Percentiles rank a stretch among this genome's conserved stretches.
phyloP scores from a whole-genome alignment of 2,329 filamentous ascomycete species.

The Aspergillus udagawae region DNA sequence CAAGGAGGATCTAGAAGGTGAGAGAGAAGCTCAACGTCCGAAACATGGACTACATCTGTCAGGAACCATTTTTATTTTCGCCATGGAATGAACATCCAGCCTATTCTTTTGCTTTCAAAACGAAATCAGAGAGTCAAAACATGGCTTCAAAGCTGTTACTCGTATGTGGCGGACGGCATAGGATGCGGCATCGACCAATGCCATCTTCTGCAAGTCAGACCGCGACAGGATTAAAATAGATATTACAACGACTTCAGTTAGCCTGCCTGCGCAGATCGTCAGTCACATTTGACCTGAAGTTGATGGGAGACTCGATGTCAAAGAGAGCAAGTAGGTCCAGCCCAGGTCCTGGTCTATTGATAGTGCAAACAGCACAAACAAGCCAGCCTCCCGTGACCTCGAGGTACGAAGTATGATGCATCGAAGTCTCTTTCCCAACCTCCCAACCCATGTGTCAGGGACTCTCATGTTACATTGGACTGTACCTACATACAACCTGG shows the following conservation, averaged over 20 bases:
- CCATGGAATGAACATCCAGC: not conserved
- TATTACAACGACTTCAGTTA: not conserved
- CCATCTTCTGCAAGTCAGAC: too few species aligned
- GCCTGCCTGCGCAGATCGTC: not conserved
- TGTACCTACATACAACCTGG: not conserved
- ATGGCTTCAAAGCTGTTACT: not conserved
- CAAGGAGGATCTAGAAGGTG: slow-evolving; percentile 9
- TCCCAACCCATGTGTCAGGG: not conserved
- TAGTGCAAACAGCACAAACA: slow-evolving; percentile 10
- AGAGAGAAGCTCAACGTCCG: slow-evolving; percentile 4
- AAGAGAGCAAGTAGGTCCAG: not conserved
- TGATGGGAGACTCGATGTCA: not conserved
- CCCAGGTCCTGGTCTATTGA: not conserved
- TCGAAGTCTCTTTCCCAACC: not conserved
- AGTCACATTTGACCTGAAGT: not conserved
- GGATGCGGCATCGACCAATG: not conserved
- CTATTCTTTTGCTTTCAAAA: not conserved
- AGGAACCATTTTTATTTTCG: not conserved
- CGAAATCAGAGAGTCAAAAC: not conserved
- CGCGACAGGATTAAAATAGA: not conserved
- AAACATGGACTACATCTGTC: slow-evolving; percentile 2
- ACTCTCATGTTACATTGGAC: not conserved
- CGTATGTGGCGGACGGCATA: not conserved
- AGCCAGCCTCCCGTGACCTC: not conserved
- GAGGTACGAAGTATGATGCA: not conserved